phyloP scores from a whole-genome alignment of 306 rosid genomes.

The Urtica urens region DNA sequence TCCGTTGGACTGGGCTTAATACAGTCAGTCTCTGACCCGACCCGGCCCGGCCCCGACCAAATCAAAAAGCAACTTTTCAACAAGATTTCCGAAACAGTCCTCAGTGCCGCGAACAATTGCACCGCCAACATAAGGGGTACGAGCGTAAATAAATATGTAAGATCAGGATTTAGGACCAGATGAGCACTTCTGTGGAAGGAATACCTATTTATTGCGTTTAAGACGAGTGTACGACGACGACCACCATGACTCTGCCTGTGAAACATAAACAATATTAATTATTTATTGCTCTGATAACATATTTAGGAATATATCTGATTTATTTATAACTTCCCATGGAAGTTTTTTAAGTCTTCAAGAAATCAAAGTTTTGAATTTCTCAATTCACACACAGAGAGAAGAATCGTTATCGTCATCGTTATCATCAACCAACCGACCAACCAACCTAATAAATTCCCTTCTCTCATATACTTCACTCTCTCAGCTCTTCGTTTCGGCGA shows the following conservation, averaged over 20 bases:
- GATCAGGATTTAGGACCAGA: conserved; percentile 10
- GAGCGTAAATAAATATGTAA: conserved; percentile 25
- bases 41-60: conserved; percentile 6
- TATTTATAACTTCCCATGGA: too few species aligned
- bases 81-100: conserved; percentile 28
- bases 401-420: not conserved
- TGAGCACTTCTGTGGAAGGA: conserved; percentile 13
- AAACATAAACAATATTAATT: too few species aligned
- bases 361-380: not conserved
- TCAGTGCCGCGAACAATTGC: not conserved
- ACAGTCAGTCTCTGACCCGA: conserved; percentile 7
- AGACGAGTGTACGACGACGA: too few species aligned
- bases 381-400: not conserved
- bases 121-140: not conserved
- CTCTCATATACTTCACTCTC: conserved; percentile 10
- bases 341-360: conserved; percentile 2
- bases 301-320: too few species aligned
- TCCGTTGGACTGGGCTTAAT: too few species aligned
- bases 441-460: not conserved
- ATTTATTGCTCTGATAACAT: too few species aligned
- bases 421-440: not conserved
- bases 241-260: too few species aligned
- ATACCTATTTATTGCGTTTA: conserved; percentile 26
- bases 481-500: conserved; percentile 22
- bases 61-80: too few species aligned